Conservation (phyloP, 179 eudicot species). For the Spergularia azorica region DNA sequence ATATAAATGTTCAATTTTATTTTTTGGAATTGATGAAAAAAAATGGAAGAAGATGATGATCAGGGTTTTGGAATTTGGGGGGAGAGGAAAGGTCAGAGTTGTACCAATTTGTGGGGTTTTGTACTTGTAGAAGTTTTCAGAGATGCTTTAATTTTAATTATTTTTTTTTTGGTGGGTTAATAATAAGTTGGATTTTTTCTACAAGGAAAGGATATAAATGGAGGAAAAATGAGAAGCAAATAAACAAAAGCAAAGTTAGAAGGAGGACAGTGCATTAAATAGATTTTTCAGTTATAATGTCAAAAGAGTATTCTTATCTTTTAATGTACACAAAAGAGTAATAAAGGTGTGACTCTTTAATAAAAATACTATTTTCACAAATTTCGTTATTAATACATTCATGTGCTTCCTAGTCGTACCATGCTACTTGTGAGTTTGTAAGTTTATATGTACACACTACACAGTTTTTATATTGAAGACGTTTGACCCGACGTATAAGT, state of each 20-base stretch:
- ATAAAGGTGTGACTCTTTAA: too few species aligned
- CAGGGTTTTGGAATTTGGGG: conserved; percentile 25
- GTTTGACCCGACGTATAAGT: too few species aligned
- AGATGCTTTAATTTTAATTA: conserved; percentile 18
- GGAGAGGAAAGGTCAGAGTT: conserved; percentile 15
- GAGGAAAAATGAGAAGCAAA: conserved; percentile 29
- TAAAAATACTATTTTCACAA: too few species aligned
- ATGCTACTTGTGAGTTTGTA: too few species aligned
- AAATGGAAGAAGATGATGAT: conserved; percentile 12
- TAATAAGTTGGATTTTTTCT: too few species aligned
- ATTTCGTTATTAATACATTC: too few species aligned
- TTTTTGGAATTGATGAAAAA: neutral
- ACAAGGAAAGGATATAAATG: neutral
- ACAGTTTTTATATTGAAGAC: too few species aligned
- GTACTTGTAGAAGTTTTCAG: conserved; percentile 23
- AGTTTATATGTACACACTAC: too few species aligned
- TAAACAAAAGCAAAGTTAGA: neutral
- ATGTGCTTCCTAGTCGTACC: too few species aligned
- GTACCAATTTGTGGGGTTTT: conserved; percentile 22
- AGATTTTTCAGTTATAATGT: conserved; percentile 24
- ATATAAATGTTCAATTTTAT: neutral
- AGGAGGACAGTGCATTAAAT: conserved; percentile 25
- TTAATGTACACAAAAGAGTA: too few species aligned
- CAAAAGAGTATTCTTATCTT: neutral
- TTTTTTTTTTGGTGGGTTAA: neutral